Evolutionary conservation across 208 protist genomes (phyloP), one percentile per base, ranked within the genome.

Genomic region (Trypanosoma brucei): DNA sequence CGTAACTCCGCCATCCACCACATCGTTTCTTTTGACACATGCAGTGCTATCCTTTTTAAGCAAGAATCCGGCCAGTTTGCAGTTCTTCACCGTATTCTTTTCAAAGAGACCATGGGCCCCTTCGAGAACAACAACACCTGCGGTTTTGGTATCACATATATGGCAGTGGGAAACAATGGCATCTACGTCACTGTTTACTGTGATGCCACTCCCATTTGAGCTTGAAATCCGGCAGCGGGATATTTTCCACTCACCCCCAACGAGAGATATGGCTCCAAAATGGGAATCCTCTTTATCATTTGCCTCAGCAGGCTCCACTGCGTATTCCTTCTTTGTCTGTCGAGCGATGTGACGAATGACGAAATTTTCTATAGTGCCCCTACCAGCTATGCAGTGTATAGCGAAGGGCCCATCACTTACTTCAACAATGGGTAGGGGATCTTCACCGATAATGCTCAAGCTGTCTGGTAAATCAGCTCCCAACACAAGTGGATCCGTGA

Each of bases 21-120:
- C 84, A 68, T 76, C 61, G 74, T 94, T 94, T 30, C 75, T 65
- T 1, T 62, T 59, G 51, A 96, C 65, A 22, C 67, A 63, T 13
- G 87, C 76, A 31, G 74, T 64, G 55, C 70, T 59, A 34, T 83
- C 75, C 45, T 76, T 74, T 62, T 86, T 88, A 37, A 96, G 64
- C 59, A 96, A 54, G 50, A 96, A 88, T 2, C 77, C 90, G 0
- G 87, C 83, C 65, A 92, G 94, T 33, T 79, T 85, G 72, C 86
- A 93, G 49, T 81, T 77, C 8, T 69, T 74, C 66, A 96, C 84
- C 22, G 63, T 81, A 67, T 92, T 92, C 53, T 70, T 71, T 58
- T 91, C 83, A 58, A 86, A 88, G 3, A 86, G 62, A 1, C 88
- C 88, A 3, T 69, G 72, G n/a, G 75, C 72, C 48, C 73, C 69